Evolutionary conservation across 83 land plant species (phyloP).

Genomic region (Thuja plicata): DNA sequence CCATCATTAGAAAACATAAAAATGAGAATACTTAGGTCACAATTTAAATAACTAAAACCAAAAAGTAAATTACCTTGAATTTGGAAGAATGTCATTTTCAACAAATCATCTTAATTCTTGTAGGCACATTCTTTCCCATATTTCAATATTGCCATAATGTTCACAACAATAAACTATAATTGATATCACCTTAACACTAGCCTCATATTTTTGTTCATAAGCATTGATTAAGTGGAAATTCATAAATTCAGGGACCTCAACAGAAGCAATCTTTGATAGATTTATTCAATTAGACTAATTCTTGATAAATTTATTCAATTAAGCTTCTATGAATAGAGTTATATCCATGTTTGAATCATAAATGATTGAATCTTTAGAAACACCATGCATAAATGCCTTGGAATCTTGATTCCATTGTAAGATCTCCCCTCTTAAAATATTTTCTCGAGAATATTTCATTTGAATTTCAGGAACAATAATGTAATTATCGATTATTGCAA

Average conservation of each 20-base stretch:
- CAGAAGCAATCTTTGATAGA: constrained; percentile 52
- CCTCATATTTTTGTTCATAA: constrained; percentile 64
- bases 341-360: too few relatives aligned
- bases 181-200: constrained; percentile 39
- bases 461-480: constrained; percentile 82
- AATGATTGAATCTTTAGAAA: constrained; percentile 63
- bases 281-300: too few relatives aligned
- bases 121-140: constrained; percentile 48
- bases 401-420: constrained; percentile 73
- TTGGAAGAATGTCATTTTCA: constrained; percentile 59
- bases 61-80: constrained; percentile 54
- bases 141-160: constrained; percentile 49
- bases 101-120: constrained; percentile 46
- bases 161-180: constrained; percentile 78
- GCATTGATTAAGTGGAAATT: constrained; percentile 86
- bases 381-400: constrained; percentile 67
- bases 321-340: neutral
- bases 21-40: too few relatives aligned
- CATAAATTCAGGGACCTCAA: constrained; percentile 72
- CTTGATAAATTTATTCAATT: too few relatives aligned
- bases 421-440: constrained; percentile 63
- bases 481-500: constrained; percentile 66
- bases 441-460: constrained; percentile 53
- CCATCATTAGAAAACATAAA: too few relatives aligned
- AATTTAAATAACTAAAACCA: too few relatives aligned